Base-by-base conservation (phyloP, 176 grass and related monocot species). In the Bothriochloa decipiens region DNA sequence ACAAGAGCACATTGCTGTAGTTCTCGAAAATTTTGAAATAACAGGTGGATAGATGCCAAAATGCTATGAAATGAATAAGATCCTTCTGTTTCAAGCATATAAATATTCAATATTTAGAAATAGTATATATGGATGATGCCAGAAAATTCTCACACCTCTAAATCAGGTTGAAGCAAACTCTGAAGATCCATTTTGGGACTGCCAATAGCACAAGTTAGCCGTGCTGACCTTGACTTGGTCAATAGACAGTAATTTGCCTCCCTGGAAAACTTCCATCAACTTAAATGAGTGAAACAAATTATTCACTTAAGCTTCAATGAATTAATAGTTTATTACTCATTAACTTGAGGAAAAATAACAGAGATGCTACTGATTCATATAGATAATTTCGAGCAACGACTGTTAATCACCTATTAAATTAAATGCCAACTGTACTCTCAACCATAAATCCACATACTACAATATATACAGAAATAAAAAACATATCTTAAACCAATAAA, bases 211-310 rank as follows among this genome's bases (percentile, higher is more conserved):
- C 15, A 63, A 17, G 28, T 46, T 75, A 33, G 42, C 4, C 58
- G 18, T 0, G 41, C 8, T 75, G 71, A 83, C 64, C 49, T 75
- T 66, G 70, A 83, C 58, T 35, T 83, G 15, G 41, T 65, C 26
- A 83, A 13, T 11, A 64, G 27, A 28, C 70, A 83, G 62, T n/a
- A 66, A 75, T 36, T 75, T 74, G 70, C 42, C 39, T 83, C 58
- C 81, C 81, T 83, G 60, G 29, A 75, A 36, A 60, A 46, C 23
- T 10, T 29, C 15, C 11, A 63, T 45, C 25, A 40, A 36, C 42
- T 33, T 35, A 63, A 64, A 41, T 40, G 55, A 74, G 17, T 64
- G 11, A 45, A 83, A 73, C 42, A 26, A 61, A 63, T 73, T 11
- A 33, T 16, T 61, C 33, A 11, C 3, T 45, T 29, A 62, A 39